Evolutionary conservation across 495 filamentous ascomycete genomes (phyloP), one percentile per base, ranked within the genome.

Genomic region (Opeltia flavorubescens): DNA sequence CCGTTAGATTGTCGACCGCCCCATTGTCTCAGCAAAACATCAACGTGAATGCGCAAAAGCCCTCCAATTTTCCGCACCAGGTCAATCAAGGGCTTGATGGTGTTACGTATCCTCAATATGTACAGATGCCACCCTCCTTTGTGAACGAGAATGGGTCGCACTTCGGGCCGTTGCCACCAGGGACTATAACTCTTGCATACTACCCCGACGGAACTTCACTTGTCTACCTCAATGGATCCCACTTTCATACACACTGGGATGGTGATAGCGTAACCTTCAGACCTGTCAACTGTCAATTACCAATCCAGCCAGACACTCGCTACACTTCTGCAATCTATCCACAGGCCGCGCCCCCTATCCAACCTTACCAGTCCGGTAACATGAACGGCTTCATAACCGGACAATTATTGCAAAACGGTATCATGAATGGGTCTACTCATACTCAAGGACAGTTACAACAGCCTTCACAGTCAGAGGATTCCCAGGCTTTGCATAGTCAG

Each of bases 211-310:
- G 55, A 4, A 44, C 33, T 17, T 46, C 48, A 5, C 18, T 57
- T 4, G 46, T 54, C 21, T 52, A 44, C 13, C 48, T 40, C 27
- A 52, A 52, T 27, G 55, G 55, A 17, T 39, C 38, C 18, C 44
- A 34, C 11, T 57, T 50, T 48, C 51, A 52, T 17, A 34, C 33
- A 15, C 55, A 43, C 30, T 57, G 49, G 49, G 51, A 55, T 39
- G 55, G 55, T 3, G 12, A 36, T 17, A 48, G 17, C 13, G 40
- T 33, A 2, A 46, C 45, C 25, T 43, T 52, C 40, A 52, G 55
- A 29, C 50, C 55, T 12, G 39, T 53, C 45, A 40, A 25, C 20
- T 41, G 33, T 11, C 43, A 0, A 18, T 36, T 5, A 11, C 42
- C 15, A 15, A 23, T 27, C 34, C 42, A n/a, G 5, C 30, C 27